Conservation (phyloP, 1,284 basidiomycete genomes). For the Golubevia pallescens region DNA sequence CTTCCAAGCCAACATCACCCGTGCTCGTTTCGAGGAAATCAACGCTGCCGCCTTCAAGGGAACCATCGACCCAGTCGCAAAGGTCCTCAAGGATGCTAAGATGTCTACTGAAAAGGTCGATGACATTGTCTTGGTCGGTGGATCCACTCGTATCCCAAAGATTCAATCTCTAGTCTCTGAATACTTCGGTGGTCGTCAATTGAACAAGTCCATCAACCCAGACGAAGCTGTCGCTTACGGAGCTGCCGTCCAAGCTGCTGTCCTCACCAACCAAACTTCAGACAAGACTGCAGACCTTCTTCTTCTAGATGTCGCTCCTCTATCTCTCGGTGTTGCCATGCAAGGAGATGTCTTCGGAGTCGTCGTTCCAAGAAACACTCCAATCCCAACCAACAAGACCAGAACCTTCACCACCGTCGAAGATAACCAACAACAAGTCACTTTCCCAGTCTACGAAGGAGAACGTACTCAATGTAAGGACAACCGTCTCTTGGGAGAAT, state of each 20-base stretch:
- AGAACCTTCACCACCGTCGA: slow-evolving; percentile 64
- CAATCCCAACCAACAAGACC: slow-evolving; percentile 63
- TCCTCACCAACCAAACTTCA: slow-evolving; percentile 63
- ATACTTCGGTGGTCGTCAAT: slow-evolving; percentile 93
- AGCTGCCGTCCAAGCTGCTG: slow-evolving; percentile 64
- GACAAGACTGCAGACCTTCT: slow-evolving; percentile 65
- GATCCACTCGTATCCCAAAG: slow-evolving; percentile 99
- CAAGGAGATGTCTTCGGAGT: slow-evolving; percentile 64
- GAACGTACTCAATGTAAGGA: slow-evolving; percentile 65
- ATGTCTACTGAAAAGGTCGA: slow-evolving; percentile 63
- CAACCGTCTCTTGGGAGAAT: slow-evolving; percentile 64
- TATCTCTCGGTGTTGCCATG: slow-evolving; percentile 65
- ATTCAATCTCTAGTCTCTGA: slow-evolving; percentile 97
- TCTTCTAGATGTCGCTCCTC: slow-evolving; percentile 61
- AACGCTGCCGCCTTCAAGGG: slow-evolving; percentile 63
- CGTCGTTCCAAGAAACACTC: slow-evolving; percentile 63
- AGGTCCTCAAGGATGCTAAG: slow-evolving; percentile 65
- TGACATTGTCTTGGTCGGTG: slow-evolving; percentile 73
- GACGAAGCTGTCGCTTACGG: slow-evolving; percentile 67
- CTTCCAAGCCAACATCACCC: slow-evolving; percentile 65
- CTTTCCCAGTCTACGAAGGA: slow-evolving; percentile 65
- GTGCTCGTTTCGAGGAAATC: slow-evolving; percentile 65
- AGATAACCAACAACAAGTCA: slow-evolving; percentile 64
- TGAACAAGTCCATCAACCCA: slow-evolving; percentile 86
- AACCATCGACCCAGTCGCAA: slow-evolving; percentile 61